phyloP scores from a whole-genome alignment of 2,329 filamentous ascomycete genomes.

The Aspergillus cejpii region DNA sequence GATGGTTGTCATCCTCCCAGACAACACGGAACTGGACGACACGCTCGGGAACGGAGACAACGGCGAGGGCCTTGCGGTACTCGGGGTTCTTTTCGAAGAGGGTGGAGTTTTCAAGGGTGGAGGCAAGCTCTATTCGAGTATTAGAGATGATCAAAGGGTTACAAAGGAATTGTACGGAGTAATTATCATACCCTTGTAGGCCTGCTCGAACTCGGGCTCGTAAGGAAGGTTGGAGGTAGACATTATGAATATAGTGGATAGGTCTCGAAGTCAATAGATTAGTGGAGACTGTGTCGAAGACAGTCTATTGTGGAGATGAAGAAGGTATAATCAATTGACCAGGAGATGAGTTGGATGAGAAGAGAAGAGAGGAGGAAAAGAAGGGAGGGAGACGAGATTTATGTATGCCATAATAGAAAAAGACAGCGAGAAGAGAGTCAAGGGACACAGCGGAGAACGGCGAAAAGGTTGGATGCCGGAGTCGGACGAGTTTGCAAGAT shows the following conservation, averaged over 20 bases:
- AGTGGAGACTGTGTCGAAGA: conserved; percentile 2
- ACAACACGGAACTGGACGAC: conserved; percentile 94
- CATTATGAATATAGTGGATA: conserved; percentile 48
- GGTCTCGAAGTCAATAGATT: conserved; percentile 5
- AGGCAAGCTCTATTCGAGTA: conserved; percentile 67
- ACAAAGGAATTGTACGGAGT: neutral
- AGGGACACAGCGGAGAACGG: conserved; percentile 7
- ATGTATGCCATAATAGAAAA: conserved; percentile 38
- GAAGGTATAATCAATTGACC: conserved; percentile 8
- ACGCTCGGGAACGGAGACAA: conserved; percentile 87
- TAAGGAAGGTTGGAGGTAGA: conserved; percentile 62
- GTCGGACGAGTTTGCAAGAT: conserved; percentile 26
- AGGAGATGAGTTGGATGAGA: conserved; percentile 13
- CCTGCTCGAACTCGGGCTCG: conserved; percentile 98
- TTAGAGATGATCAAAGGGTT: neutral
- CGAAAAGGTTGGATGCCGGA: conserved; percentile 23
- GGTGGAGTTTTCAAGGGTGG: conserved; percentile 85
- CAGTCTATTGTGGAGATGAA: conserved; percentile 6
- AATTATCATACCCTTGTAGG: conserved; percentile 77
- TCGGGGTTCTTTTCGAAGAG: conserved; percentile 93
- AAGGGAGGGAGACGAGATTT: conserved; percentile 16
- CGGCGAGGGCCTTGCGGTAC: conserved; percentile 81
- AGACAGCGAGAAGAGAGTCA: conserved; percentile 7
- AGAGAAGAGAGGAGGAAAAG: conserved; percentile 5
- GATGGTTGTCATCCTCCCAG: conserved; percentile 90